Evolutionary conservation across 495 filamentous ascomycete species (phyloP).

Genomic region (Penicillium soppii): DNA sequence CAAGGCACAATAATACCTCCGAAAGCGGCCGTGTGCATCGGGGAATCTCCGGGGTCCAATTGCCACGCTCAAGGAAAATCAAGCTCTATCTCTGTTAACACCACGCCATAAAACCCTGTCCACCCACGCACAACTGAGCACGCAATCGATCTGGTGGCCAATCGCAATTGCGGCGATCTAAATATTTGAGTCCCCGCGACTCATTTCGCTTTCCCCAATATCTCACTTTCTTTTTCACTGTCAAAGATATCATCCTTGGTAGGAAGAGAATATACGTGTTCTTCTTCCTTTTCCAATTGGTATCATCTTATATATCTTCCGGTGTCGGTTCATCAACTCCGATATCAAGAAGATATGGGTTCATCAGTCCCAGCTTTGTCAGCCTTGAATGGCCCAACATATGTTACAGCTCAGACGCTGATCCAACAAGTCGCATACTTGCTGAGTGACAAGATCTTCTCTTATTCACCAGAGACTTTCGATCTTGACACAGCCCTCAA

Average conservation of each 20-base stretch:
- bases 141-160: not conserved
- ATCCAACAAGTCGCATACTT: conserved; percentile 95
- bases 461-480: conserved; percentile 91
- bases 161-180: conserved; percentile 26
- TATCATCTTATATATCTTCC: not conserved
- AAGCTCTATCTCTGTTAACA: not conserved
- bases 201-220: conserved; percentile 23
- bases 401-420: conserved; percentile 85
- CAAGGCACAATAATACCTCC: not conserved
- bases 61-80: not conserved
- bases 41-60: not conserved
- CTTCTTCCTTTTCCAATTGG: not conserved
- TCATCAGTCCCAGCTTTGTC: conserved; percentile 39
- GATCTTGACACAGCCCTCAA: conserved; percentile 80
- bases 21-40: conserved; percentile 13
- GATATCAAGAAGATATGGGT: conserved; percentile 39
- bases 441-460: conserved; percentile 93
- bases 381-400: conserved; percentile 82
- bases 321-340: too few relatives aligned
- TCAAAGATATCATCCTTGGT: conserved; percentile 21
- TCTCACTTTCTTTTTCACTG: conserved; percentile 27
- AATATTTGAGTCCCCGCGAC: not conserved
- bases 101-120: not conserved
- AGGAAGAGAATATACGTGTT: not conserved
- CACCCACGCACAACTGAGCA: not conserved